These are phyloP conservation scores for Lasiodiplodia sp. DNA, from an alignment of 2,329 filamentous ascomycete genomes.

Conservation along the genomic window DNA sequence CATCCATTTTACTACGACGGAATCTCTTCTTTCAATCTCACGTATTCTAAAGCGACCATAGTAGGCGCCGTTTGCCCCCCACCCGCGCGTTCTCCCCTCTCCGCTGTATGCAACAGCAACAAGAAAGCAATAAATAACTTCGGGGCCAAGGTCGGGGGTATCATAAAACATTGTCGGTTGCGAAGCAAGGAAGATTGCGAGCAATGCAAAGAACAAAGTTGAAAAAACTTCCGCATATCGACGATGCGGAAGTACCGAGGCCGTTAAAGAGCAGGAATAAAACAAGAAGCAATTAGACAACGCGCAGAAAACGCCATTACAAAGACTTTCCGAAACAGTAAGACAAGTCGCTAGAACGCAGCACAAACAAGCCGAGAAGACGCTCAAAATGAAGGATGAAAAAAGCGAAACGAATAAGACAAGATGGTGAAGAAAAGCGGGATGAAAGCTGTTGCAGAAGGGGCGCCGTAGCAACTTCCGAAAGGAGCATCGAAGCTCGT, in stretches of 20 bases:
- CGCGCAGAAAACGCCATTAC: conserved; percentile 17
- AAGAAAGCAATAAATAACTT: background rate
- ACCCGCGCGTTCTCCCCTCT: background rate
- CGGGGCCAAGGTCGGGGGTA: background rate
- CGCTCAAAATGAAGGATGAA: background rate
- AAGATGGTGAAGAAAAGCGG: background rate
- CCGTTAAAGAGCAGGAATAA: conserved; percentile 7
- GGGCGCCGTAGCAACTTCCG: conserved; percentile 4
- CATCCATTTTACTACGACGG: background rate
- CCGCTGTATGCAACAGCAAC: background rate
- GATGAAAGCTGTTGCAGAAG: background rate
- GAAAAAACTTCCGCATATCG: background rate
- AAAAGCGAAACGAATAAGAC: background rate
- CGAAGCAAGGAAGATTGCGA: conserved; percentile 1
- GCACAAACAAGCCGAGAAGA: conserved; percentile 16
- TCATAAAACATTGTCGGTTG: background rate
- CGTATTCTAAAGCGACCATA: background rate
- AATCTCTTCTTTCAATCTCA: background rate
- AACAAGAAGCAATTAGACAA: conserved; percentile 6
- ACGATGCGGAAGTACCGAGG: conserved; percentile 1
- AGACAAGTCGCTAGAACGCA: conserved; percentile 30
- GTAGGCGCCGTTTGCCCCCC: background rate
- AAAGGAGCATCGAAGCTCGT: conserved; percentile 9
- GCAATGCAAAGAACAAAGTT: conserved; percentile 2
- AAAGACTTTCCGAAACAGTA: background rate